A percentile compares a stretch with the other conserved stretches of the same genome.
Evolutionary conservation across 2,329 filamentous ascomycete genomes (phyloP).

Genomic region (Lachnellula arida): DNA sequence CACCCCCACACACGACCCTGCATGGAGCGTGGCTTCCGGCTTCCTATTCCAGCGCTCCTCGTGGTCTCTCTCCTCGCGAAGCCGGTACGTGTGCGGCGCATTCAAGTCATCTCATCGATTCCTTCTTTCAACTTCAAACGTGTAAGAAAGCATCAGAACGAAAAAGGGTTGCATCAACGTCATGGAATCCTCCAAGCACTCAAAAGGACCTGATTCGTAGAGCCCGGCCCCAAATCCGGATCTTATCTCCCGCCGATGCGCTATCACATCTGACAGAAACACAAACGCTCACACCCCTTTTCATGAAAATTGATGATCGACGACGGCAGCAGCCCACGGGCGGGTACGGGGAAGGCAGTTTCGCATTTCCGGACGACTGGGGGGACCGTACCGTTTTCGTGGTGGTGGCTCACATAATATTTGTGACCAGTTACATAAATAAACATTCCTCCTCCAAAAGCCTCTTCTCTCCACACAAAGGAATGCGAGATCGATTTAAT

Average conservation of each 20-base stretch:
- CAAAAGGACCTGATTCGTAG: too few species aligned
- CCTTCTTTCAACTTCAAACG: conserved; percentile 1
- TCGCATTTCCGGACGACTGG: too few species aligned
- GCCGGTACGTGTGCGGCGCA: conserved; percentile 8
- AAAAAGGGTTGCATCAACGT: too few species aligned
- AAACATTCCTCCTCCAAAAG: neutral
- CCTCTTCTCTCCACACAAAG: neutral
- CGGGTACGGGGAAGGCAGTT: too few species aligned
- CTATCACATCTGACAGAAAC: too few species aligned
- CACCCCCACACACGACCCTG: conserved; percentile 9
- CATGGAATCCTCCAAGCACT: too few species aligned
- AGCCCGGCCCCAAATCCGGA: too few species aligned
- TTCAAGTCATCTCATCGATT: conserved; percentile 4
- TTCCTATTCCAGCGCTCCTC: conserved; percentile 2
- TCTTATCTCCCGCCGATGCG: too few species aligned
- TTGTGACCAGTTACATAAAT: conserved; percentile 11
- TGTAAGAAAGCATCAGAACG: neutral
- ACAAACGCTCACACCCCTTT: too few species aligned
- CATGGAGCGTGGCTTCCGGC: conserved; percentile 7
- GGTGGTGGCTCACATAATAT: neutral
- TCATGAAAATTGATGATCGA: too few species aligned
- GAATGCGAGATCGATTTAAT: conserved; percentile 1
- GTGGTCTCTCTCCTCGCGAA: conserved; percentile 4
- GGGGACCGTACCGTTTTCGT: too few species aligned
- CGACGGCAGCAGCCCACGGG: too few species aligned